These are phyloP conservation scores for Pseudonitzschia delicatissima DNA, from an alignment of 108 stramenopile genomes.

Conservation along the genomic window DNA sequence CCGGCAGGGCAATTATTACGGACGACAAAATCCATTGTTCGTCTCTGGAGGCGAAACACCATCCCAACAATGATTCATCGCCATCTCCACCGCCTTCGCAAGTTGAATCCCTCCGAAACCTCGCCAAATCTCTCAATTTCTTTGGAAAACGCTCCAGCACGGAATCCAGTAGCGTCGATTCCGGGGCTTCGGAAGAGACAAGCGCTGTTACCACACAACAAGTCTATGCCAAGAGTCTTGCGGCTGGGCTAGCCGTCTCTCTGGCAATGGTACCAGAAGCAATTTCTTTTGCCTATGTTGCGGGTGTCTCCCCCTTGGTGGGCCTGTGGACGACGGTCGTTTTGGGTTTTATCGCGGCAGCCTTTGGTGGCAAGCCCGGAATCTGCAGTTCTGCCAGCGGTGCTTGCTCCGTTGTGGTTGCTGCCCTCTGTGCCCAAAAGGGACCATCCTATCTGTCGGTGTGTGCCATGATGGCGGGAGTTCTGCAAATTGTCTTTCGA, in stretches of 20 bases:
- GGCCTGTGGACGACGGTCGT: constrained; percentile 87
- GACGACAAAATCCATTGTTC: background rate
- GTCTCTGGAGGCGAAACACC: background rate
- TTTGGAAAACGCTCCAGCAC: background rate
- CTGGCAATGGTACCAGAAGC: constrained; percentile 82
- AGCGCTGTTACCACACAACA: background rate
- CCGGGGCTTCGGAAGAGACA: background rate
- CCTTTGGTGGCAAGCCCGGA: constrained; percentile 83
- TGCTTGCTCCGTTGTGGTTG: constrained; percentile 82
- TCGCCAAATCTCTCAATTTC: background rate
- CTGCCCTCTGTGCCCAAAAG: constrained; percentile 61
- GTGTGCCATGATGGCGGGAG: constrained; percentile 76
- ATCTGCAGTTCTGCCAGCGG: constrained; percentile 84
- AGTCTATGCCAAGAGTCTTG: background rate
- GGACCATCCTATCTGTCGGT: constrained; percentile 76
- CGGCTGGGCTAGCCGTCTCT: constrained; percentile 58
- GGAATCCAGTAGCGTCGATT: background rate
- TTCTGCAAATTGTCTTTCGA: constrained; percentile 61
- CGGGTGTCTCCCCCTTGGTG: constrained; percentile 72
- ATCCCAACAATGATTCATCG: background rate
- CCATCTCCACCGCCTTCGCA: background rate
- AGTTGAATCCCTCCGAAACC: constrained; percentile 3
- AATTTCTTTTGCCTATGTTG: constrained; percentile 70
- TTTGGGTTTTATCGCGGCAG: constrained; percentile 76
- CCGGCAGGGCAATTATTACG: background rate